These are phyloP conservation scores for Lanmaoa pseudosensibilis DNA, from an alignment of 768 basidiomycete genomes.

Conservation along the genomic window DNA sequence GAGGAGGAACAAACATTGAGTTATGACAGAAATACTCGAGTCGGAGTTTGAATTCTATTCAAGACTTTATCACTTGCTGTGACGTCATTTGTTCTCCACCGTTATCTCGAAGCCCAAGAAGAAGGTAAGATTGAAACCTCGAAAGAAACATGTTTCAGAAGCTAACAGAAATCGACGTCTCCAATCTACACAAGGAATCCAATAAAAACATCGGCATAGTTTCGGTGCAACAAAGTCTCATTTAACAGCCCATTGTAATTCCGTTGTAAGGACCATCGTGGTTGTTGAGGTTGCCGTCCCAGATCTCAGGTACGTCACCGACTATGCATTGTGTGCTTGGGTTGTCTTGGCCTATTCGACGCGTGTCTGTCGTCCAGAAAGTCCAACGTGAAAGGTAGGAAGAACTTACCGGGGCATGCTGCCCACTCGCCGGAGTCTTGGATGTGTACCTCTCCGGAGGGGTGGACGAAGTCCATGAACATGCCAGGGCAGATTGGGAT, in stretches of 20 bases:
- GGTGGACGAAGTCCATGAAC: constrained; percentile 43
- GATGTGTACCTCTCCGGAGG: constrained; percentile 45
- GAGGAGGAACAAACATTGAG: background rate
- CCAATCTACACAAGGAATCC: background rate
- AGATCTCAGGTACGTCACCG: constrained; percentile 39
- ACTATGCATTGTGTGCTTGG: constrained; percentile 35
- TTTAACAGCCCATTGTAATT: constrained; percentile 28
- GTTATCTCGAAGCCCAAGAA: background rate
- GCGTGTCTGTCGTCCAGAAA: background rate
- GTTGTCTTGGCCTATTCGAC: constrained; percentile 55
- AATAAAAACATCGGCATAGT: background rate
- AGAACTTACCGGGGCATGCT: constrained; percentile 46
- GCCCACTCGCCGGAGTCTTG: constrained; percentile 50
- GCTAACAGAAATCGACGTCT: background rate
- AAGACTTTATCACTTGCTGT: background rate
- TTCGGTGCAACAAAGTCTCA: background rate
- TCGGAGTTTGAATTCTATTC: background rate
- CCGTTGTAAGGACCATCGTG: constrained; percentile 47
- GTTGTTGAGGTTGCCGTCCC: constrained; percentile 40
- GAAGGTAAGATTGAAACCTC: background rate
- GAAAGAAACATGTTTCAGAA: background rate
- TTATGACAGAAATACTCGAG: no score
- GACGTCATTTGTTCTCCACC: background rate
- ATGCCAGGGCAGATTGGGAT: constrained; percentile 37
- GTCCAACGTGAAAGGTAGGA: background rate